Evolutionary conservation across 176 grass and related monocot species (phyloP), one percentile per base, ranked within the genome.

Genomic region (Carex parvula): DNA sequence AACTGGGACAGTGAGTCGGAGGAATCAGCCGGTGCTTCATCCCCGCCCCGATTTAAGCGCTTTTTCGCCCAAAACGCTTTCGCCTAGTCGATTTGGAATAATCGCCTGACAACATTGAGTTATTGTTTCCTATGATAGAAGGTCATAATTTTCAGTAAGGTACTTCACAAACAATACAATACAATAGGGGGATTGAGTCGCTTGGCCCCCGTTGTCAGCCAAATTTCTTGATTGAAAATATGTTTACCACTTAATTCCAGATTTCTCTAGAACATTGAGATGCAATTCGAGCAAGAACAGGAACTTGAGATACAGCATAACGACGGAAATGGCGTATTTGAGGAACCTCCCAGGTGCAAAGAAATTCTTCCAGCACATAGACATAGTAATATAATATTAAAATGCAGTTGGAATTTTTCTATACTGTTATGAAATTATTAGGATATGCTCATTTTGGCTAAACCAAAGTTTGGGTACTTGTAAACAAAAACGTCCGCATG

Each of bases 281-380:
- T 94, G 92, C 54, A 94, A 81, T 92, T 86, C 88, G 93, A 92
- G 56, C 86, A 81, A 16, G 84, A 78, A 1, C 77, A 67, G 32
- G 86, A 65, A 29, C 22, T 64, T 29, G 84, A 72, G 37, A 83
- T 57, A 18, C 84, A 76, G n/a, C 70, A 58, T 6, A 81, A 12
- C 3, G 71, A 92, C 35, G 90, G 64, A 17, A 86, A 90, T 70
- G 88, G 56, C 79, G 84, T 56, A 12, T 73, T 85, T 69, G 88
- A 90, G 39, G 84, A 87, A 22, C 81, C 81, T 85, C 53, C 74
- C 63, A 94, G 93, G 93, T 94, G 58, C 84, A 70, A 79, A 64
- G 84, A 57, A 50, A 53, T 82, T 82, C 3, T 68, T 68, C 3
- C 24, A 55, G 22, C 55, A 18, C 7, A 57, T 80, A 35, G 3